A percentile compares a stretch with the other conserved stretches of the same genome.
Evolutionary conservation across 208 protist genomes (phyloP).

Genomic region (Tritrichomonas musculus): DNA sequence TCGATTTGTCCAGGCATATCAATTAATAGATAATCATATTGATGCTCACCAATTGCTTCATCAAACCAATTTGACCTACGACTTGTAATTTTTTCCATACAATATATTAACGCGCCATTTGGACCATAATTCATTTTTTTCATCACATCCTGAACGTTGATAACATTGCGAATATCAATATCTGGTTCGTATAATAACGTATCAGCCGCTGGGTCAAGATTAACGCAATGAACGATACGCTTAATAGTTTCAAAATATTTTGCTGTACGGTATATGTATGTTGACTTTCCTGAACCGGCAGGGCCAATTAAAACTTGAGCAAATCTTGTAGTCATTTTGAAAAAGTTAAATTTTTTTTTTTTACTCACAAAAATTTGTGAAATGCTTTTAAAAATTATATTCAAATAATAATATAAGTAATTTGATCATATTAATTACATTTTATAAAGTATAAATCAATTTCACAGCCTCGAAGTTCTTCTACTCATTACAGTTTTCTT

Average conservation of each 20-base stretch:
- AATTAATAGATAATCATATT: slow-evolving; percentile 27
- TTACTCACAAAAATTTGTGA: too few species aligned
- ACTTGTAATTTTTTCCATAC: slow-evolving; percentile 68
- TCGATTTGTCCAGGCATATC: slow-evolving; percentile 32
- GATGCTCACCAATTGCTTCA: slow-evolving; percentile 14
- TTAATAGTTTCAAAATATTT: slow-evolving; percentile 26
- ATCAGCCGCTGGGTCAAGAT: slow-evolving; percentile 29
- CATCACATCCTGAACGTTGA: slow-evolving; percentile 61
- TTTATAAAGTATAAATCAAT: too few species aligned
- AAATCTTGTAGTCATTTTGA: not conserved
- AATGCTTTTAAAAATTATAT: too few species aligned
- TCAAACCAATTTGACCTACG: slow-evolving; percentile 53
- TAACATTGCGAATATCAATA: not conserved
- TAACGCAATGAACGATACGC: not conserved
- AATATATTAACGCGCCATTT: slow-evolving; percentile 70
- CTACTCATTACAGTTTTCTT: too few species aligned
- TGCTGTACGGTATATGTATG: not conserved
- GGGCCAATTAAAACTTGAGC: slow-evolving; percentile 18
- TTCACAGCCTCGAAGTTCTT: too few species aligned
- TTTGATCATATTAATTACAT: too few species aligned
- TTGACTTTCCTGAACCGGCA: slow-evolving; percentile 10
- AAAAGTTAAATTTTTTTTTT: too few species aligned
- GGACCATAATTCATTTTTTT: slow-evolving; percentile 66
- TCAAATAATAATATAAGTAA: too few species aligned
- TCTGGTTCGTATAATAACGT: not conserved